phyloP scores from a whole-genome alignment of 345 rosid species.

The Rhodomyrtus tomentosa region DNA sequence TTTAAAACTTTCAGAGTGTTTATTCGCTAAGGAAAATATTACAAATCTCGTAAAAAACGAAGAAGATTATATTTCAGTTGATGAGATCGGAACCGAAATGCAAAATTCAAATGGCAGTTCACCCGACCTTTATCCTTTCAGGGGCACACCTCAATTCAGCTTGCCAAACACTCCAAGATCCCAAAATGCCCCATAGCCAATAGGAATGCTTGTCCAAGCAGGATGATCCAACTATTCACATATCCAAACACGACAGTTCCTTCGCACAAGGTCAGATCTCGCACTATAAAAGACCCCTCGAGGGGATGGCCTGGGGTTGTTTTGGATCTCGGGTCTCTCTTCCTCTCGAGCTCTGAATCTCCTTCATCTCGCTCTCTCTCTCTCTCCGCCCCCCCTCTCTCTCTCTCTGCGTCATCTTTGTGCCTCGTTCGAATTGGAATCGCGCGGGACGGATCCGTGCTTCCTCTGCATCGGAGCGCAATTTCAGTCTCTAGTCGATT shows the following conservation, averaged over 20 bases:
- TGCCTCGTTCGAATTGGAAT: not conserved
- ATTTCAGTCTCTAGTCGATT: not conserved
- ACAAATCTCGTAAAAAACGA: not conserved
- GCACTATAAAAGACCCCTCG: not conserved
- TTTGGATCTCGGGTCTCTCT: not conserved
- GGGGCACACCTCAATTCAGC: not conserved
- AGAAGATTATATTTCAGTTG: not conserved
- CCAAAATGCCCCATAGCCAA: not conserved
- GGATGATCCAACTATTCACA: not conserved
- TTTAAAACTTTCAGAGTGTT: no score
- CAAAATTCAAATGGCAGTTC: not conserved
- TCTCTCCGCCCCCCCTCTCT: not conserved
- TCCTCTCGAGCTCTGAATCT: not conserved
- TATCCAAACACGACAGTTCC: not conserved
- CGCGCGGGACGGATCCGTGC: not conserved
- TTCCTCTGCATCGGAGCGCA: not conserved
- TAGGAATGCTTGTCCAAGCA: not conserved
- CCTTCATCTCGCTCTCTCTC: not conserved
- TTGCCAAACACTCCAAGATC: not conserved
- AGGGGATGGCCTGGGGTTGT: no score
- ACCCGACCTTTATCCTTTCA: not conserved
- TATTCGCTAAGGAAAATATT: not conserved
- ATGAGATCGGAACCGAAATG: not conserved
- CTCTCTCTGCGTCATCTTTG: not conserved
- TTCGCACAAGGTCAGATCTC: not conserved